Evolutionary conservation across 2,329 filamentous ascomycete genomes (phyloP).

Genomic region (Dothiorella sarmentorum): DNA sequence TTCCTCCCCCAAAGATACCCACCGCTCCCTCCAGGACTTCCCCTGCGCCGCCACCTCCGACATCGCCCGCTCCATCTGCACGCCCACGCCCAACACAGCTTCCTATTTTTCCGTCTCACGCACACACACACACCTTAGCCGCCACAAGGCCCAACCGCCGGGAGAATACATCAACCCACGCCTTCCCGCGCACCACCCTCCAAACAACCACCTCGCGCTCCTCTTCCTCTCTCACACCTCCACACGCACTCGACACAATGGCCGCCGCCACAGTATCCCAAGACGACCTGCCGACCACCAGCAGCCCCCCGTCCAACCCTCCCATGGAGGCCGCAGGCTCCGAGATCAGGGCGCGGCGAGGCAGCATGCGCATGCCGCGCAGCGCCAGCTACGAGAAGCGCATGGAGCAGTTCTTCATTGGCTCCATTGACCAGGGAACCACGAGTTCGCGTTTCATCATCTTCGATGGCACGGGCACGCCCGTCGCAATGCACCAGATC

Average conservation of each 20-base stretch:
- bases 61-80: slow-evolving; percentile 4
- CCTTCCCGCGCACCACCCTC: neutral
- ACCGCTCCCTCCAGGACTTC: neutral
- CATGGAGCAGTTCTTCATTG: slow-evolving; percentile 64
- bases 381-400: slow-evolving; percentile 17
- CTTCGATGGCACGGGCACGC: slow-evolving; percentile 75
- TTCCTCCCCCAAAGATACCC: neutral
- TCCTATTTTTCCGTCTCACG: slow-evolving; percentile 13
- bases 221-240: neutral
- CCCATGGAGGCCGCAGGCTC: slow-evolving; percentile 14
- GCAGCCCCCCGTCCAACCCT: neutral
- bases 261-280: neutral
- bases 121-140: neutral
- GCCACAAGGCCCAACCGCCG: neutral
- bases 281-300: neutral
- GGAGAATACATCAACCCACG: slow-evolving; percentile 1
- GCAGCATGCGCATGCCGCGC: slow-evolving; percentile 16
- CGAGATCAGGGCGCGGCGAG: slow-evolving; percentile 15
- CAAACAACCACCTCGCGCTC: neutral
- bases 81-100: slow-evolving; percentile 1
- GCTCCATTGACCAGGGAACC: slow-evolving; percentile 87
- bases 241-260: slow-evolving; percentile 6
- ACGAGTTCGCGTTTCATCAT: slow-evolving; percentile 88
- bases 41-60: neutral
- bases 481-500: slow-evolving; percentile 78